Evolutionary conservation across 1,284 basidiomycete species (phyloP), one percentile per base, ranked within the genome.

Genomic region (Fomitopsis pinicola): DNA sequence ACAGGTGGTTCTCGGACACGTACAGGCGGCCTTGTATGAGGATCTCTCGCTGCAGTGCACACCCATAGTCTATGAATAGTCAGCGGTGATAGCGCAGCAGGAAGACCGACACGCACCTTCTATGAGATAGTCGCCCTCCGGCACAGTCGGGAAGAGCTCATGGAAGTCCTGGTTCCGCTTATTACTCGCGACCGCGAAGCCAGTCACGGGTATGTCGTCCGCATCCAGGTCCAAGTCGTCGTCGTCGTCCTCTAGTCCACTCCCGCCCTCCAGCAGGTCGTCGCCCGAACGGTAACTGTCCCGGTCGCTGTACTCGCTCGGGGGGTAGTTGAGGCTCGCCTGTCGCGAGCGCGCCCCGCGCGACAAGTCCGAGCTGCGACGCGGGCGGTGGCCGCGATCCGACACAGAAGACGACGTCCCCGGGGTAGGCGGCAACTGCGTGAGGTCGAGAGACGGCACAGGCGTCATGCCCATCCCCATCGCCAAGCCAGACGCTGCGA

Each of bases 131-230:
- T 99, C 97, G 10, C 95, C 96, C 71, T 97, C 94, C 3, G 96
- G 94, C 17, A 98, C 88, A 28, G 78, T 86, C 5, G 87, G 84
- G 75, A 99, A 99, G 68, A 98, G 76, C 60, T 93, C 89, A 72
- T 99, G 97, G 74, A 99, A 99, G 70, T 99, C 97, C 8, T 90
- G 86, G 71, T 99, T 98, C 59, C 97, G 81, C 74, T 95, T 95
- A 68, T 89, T 94, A 73, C 94, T 97, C 7, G 97, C 97, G 12
- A 99, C 96, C 0, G 97, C 97, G 73, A 98, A 99, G 2, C 97
- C 96, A 2, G 91, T 93, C 14, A 93, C 89, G 0, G 90, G 89
- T 9, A 92, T 91, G 67, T 90, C 88, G 60, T 86, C 85, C 58
- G 86, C 84, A 52, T 79, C 81, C 64, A 90, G 70, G 68, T 86